A percentile compares a stretch with the other conserved stretches of the same genome.
Evolutionary conservation across 148 eudicot species (phyloP).

Genomic region (Vaccinium vitisidaea): DNA sequence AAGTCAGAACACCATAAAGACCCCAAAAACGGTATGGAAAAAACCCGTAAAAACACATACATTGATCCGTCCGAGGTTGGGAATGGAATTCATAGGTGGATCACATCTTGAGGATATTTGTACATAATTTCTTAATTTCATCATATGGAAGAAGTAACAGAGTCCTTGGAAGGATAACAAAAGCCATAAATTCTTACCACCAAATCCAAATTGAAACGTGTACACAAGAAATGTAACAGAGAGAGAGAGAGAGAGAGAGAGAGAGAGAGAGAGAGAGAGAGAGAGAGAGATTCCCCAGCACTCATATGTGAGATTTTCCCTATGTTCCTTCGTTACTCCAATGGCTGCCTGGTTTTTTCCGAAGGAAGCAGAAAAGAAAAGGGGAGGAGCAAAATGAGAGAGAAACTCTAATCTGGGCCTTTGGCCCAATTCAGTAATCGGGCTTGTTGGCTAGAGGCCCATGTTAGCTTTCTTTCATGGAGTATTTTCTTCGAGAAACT

Average conservation of each 20-base stretch:
- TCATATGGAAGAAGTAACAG: not conserved
- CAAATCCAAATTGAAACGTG: not conserved
- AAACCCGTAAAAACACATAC: not conserved
- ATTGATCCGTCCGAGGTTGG: not conserved
- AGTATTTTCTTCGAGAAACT: too few species aligned
- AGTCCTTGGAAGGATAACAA: not conserved
- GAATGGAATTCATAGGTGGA: not conserved
- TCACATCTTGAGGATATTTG: not conserved
- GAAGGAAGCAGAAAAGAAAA: not conserved
- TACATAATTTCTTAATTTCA: not conserved
- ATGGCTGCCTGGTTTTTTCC: not conserved
- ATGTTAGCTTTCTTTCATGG: too few species aligned
- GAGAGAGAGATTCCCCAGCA: constrained; percentile 22
- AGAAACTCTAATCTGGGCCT: not conserved
- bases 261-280: not conserved
- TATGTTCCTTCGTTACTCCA: not conserved
- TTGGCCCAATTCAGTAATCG: not conserved
- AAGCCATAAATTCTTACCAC: not conserved
- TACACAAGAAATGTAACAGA: not conserved
- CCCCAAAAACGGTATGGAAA: not conserved
- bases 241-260: constrained; percentile 14
- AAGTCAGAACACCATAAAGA: not conserved
- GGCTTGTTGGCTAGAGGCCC: not conserved
- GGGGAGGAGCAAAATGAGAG: not conserved
- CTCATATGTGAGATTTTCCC: constrained; percentile 17